Evolutionary conservation across 768 basidiomycete species (phyloP).

Genomic region (Termitomyces sp.): DNA sequence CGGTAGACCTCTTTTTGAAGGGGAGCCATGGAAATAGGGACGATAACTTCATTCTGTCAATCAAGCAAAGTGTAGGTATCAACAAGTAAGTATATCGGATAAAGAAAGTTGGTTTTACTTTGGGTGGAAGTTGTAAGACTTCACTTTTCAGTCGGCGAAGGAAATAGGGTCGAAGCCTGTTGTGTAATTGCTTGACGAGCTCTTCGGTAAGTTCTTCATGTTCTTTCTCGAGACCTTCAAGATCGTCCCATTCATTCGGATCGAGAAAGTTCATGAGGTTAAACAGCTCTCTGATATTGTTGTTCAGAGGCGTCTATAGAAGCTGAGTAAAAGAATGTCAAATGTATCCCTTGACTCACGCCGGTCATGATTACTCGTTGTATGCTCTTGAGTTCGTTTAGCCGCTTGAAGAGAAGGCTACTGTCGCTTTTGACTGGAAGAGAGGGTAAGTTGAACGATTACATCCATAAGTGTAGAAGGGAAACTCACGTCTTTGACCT

Average conservation of each 20-base stretch:
- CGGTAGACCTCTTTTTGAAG: slow-evolving; percentile 87
- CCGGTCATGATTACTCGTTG: slow-evolving; percentile 92
- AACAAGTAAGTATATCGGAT: background rate
- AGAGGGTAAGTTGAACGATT: slow-evolving; percentile 6
- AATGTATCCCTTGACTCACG: slow-evolving; percentile 31
- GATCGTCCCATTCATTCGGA: slow-evolving; percentile 66
- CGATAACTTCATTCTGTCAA: slow-evolving; percentile 79
- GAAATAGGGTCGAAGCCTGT: slow-evolving; percentile 81
- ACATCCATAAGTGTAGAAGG: background rate
- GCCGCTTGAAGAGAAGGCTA: slow-evolving; percentile 73
- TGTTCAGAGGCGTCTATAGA: slow-evolving; percentile 84
- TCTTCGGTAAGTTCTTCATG: slow-evolving; percentile 78
- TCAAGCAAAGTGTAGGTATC: background rate
- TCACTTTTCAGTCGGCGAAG: slow-evolving; percentile 91
- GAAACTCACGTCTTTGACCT: slow-evolving; percentile 73
- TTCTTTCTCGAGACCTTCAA: slow-evolving; percentile 67
- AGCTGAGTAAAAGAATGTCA: slow-evolving; percentile 5
- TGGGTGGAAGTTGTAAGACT: slow-evolving; percentile 86
- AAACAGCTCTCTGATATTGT: slow-evolving; percentile 94
- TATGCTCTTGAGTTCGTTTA: slow-evolving; percentile 71
- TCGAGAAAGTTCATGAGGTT: slow-evolving; percentile 97
- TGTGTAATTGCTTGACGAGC: slow-evolving; percentile 74
- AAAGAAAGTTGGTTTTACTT: slow-evolving; percentile 40
- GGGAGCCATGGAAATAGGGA: slow-evolving; percentile 83
- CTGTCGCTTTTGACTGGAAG: slow-evolving; percentile 75